Evolutionary conservation across 257 asterid species (phyloP).

Genomic region (Marsdenia floribunda): DNA sequence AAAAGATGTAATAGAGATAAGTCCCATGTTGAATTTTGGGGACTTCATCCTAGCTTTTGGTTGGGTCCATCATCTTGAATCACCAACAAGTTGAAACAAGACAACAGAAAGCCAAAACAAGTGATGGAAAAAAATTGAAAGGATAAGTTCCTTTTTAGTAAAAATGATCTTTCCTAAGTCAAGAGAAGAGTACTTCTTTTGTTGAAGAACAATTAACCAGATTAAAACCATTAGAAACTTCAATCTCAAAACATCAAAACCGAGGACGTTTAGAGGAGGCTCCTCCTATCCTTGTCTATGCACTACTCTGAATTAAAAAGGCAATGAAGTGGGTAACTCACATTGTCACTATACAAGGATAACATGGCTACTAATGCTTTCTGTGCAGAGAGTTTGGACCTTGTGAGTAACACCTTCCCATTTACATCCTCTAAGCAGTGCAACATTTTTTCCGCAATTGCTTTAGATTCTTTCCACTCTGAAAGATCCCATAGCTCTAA

Average conservation of each 20-base stretch:
- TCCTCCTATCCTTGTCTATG: neutral
- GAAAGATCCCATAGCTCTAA: slow-evolving; percentile 70
- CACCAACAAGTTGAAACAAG: neutral
- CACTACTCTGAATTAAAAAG: neutral
- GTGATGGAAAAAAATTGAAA: neutral
- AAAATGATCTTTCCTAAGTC: neutral
- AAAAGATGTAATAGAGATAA: neutral
- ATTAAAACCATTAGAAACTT: neutral
- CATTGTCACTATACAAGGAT: slow-evolving; percentile 37
- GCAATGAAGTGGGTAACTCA: slow-evolving; percentile 12
- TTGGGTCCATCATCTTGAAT: neutral
- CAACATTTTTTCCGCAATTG: slow-evolving; percentile 60
- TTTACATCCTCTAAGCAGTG: slow-evolving; percentile 57
- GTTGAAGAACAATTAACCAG: neutral
- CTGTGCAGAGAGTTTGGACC: slow-evolving; percentile 72
- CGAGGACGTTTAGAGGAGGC: neutral
- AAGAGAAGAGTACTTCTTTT: neutral
- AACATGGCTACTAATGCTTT: slow-evolving; percentile 58
- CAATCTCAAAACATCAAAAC: neutral
- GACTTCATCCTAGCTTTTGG: neutral
- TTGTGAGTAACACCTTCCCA: slow-evolving; percentile 42
- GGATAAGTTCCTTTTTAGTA: neutral
- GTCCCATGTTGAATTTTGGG: neutral
- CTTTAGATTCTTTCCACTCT: slow-evolving; percentile 63
- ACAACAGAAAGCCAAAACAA: neutral